Evolutionary conservation across 768 basidiomycete genomes (phyloP).

Genomic region (Pleurotus salmoneostramineus): DNA sequence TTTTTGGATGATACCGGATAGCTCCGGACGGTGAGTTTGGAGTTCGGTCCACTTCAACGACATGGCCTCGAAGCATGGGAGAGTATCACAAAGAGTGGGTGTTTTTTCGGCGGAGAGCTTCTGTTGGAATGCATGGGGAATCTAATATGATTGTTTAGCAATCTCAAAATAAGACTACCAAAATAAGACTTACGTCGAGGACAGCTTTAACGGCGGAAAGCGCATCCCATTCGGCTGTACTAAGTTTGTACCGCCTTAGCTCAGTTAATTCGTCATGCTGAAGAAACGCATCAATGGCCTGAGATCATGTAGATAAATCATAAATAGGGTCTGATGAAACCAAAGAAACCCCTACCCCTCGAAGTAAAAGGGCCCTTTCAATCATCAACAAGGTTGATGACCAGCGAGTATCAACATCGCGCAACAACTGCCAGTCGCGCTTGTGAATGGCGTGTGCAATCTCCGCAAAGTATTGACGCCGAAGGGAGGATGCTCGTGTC

Average conservation of each 20-base stretch:
- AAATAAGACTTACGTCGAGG: conserved; percentile 9
- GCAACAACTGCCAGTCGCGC: conserved; percentile 16
- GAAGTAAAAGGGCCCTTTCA: conserved; percentile 19
- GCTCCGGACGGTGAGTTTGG: conserved; percentile 8
- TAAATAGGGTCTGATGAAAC: conserved; percentile 5
- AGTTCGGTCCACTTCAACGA: conserved; percentile 16
- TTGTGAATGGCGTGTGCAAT: conserved; percentile 11
- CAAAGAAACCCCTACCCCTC: conserved; percentile 16
- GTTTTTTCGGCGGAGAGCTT: conserved; percentile 24
- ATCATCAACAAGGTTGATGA: conserved; percentile 27
- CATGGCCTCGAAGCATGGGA: conserved; percentile 23
- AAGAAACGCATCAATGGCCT: conserved; percentile 23
- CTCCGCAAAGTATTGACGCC: conserved; percentile 17
- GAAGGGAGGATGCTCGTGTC: conserved; percentile 21
- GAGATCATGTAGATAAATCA: background rate
- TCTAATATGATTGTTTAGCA: too few species aligned
- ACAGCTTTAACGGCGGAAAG: conserved; percentile 18
- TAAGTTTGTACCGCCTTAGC: conserved; percentile 17
- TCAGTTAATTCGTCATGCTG: conserved; percentile 17
- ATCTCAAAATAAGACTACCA: background rate
- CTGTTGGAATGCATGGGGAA: conserved; percentile 29
- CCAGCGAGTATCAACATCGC: conserved; percentile 24
- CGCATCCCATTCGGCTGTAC: conserved; percentile 20
- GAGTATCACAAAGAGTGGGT: conserved; percentile 20
- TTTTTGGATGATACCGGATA: conserved; percentile 16